A percentile compares a stretch with the other conserved stretches of the same genome.
phyloP scores from a whole-genome alignment of 345 rosid genomes.

The Carallia pectinifolia region DNA sequence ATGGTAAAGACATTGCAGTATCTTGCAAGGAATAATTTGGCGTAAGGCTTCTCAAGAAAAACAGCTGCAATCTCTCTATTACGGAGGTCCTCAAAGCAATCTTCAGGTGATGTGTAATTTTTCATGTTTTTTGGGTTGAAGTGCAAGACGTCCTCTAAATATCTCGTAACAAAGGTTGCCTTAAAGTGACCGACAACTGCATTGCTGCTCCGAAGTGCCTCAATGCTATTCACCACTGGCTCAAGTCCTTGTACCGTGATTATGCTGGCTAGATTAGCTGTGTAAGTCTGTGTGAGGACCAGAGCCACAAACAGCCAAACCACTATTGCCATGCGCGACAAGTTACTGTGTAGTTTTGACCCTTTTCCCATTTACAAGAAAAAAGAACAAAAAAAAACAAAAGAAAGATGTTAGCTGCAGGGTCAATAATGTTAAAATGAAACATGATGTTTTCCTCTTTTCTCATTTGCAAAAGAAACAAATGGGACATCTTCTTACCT shows the following conservation, averaged over 20 bases:
- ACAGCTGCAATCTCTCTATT: constrained; percentile 20
- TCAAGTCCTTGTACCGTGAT: constrained; percentile 15
- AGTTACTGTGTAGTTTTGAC: constrained; percentile 22
- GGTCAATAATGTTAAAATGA: not conserved
- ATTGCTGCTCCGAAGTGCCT: constrained; percentile 8
- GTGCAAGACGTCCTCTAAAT: constrained; percentile 18
- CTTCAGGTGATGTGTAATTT: not conserved
- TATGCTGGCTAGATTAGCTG: constrained; percentile 27
- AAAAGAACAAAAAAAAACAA: too few species aligned
- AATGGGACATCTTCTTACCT: constrained; percentile 9
- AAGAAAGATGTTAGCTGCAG: not conserved
- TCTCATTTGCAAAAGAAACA: too few species aligned
- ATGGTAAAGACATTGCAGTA: constrained; percentile 17
- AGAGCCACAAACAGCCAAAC: constrained; percentile 29
- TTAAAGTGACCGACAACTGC: constrained; percentile 21
- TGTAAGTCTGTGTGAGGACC: constrained; percentile 24
- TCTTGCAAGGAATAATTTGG: constrained; percentile 26
- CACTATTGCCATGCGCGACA: constrained; percentile 27
- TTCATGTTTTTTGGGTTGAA: constrained; percentile 1
- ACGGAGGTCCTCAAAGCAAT: constrained; percentile 11
- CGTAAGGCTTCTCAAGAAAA: constrained; percentile 21
- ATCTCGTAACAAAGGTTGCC: not conserved
- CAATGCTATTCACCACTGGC: constrained; percentile 1
- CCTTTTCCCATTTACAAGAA: constrained; percentile 1
- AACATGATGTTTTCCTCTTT: too few species aligned